Evolutionary conservation across 1,284 basidiomycete genomes (phyloP).

Genomic region (Mycena sp.): DNA sequence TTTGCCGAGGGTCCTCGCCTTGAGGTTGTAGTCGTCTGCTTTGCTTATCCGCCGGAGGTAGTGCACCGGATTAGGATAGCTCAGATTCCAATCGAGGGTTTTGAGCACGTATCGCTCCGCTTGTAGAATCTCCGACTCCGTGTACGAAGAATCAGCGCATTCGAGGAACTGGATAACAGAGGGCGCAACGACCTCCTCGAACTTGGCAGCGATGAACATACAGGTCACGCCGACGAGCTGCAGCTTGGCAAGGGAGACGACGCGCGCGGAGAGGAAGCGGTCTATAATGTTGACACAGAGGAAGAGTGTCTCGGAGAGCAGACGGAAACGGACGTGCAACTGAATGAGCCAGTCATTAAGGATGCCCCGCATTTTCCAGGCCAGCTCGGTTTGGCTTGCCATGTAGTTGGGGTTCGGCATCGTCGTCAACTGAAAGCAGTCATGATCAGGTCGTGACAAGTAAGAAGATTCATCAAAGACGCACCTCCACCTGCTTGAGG

Average conservation of each 20-base stretch:
- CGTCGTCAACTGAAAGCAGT: conserved; percentile 62
- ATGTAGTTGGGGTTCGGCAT: conserved; percentile 88
- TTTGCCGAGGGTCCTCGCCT: conserved; percentile 88
- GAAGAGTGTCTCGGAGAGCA: conserved; percentile 94
- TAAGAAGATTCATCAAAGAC: conserved; percentile 17
- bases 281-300: conserved; percentile 94
- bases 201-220: conserved; percentile 91
- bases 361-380: conserved; percentile 92
- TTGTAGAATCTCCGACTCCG: conserved; percentile 85
- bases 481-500: conserved; percentile 55
- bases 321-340: conserved; percentile 88
- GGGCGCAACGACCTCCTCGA: conserved; percentile 93
- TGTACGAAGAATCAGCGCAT: conserved; percentile 86
- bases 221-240: conserved; percentile 93
- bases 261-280: conserved; percentile 88
- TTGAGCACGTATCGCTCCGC: conserved; percentile 92
- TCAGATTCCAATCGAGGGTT: conserved; percentile 88
- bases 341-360: conserved; percentile 95
- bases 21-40: conserved; percentile 91
- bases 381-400: conserved; percentile 82
- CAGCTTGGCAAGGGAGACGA: conserved; percentile 89
- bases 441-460: conserved; percentile 14
- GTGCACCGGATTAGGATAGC: conserved; percentile 91
- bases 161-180: conserved; percentile 86
- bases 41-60: conserved; percentile 91